Conservation (phyloP, 2,329 filamentous ascomycete species). For the Gliomastix tumulicola region DNA sequence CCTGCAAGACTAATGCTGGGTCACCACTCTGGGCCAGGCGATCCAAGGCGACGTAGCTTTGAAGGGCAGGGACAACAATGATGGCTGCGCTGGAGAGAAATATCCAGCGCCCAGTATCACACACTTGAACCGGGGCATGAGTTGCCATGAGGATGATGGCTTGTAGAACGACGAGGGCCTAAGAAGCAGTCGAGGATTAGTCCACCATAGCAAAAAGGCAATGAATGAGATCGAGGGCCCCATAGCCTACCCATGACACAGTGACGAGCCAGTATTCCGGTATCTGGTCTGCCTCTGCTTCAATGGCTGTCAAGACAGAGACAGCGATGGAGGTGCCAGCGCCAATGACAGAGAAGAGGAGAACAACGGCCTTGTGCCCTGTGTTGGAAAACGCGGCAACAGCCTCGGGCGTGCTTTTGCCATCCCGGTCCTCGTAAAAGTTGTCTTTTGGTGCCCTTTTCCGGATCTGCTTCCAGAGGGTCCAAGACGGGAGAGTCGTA, state of each 20-base stretch:
- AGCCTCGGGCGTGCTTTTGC: conserved; percentile 58
- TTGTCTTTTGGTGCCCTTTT: conserved; percentile 29
- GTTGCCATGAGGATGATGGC: conserved; percentile 38
- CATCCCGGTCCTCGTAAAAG: conserved; percentile 63
- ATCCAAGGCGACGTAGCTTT: conserved; percentile 29
- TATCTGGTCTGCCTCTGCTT: too few species aligned
- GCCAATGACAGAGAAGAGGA: conserved; percentile 46
- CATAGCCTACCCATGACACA: conserved; percentile 55
- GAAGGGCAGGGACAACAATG: conserved; percentile 32
- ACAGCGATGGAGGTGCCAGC: conserved; percentile 48
- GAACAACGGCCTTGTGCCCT: conserved; percentile 45
- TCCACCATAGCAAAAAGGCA: too few species aligned
- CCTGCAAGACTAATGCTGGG: conserved; percentile 35
- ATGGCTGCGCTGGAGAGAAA: conserved; percentile 40
- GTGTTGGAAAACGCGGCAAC: conserved; percentile 55
- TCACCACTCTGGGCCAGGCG: conserved; percentile 21
- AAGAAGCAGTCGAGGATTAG: too few species aligned
- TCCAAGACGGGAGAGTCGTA: conserved; percentile 26
- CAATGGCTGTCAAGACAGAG: conserved; percentile 43
- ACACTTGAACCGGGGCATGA: conserved; percentile 43
- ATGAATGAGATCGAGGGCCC: neutral
- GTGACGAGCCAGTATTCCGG: conserved; percentile 55
- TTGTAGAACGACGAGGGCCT: conserved; percentile 48
- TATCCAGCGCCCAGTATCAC: conserved; percentile 44
- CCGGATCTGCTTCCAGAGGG: conserved; percentile 23